These are phyloP conservation scores for Solanum tarapatanum DNA, from an alignment of 257 asterid species.

Conservation along the genomic window DNA sequence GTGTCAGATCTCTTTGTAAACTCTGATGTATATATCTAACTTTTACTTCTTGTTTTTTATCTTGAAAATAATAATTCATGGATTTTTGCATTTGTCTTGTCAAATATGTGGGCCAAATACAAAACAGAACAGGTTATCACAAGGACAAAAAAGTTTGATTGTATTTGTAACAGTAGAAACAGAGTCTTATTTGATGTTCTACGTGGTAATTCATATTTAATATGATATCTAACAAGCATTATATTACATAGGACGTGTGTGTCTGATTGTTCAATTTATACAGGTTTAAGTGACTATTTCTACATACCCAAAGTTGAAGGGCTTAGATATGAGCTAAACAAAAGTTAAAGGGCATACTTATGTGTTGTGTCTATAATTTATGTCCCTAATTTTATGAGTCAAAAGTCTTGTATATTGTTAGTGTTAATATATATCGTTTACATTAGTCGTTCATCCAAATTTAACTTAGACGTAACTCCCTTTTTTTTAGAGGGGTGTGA, in stretches of 20 bases:
- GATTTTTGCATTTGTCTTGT: not conserved
- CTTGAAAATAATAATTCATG: not conserved
- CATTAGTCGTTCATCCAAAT: not conserved
- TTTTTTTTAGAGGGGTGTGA: not conserved
- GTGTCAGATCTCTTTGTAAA: not conserved
- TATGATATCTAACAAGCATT: too few species aligned
- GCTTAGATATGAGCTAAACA: not conserved
- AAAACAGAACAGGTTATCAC: not conserved
- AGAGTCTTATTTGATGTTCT: not conserved
- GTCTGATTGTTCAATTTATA: not conserved
- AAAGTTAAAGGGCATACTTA: not conserved
- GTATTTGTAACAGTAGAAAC: rapidly evolving
- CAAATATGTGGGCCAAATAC: not conserved
- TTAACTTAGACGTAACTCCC: too few species aligned
- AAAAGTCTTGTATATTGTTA: not conserved
- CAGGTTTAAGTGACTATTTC: too few species aligned
- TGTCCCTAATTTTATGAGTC: not conserved
- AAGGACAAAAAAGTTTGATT: not conserved
- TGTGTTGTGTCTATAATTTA: too few species aligned
- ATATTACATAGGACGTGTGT: rapidly evolving
- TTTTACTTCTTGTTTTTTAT: not conserved
- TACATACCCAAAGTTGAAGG: rapidly evolving
- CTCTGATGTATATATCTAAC: not conserved
- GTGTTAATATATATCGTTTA: not conserved
- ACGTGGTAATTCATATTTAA: too few species aligned